Percentiles rank a stretch among this genome's conserved stretches.
These are phyloP conservation scores for Plasmodium fragile DNA, from an alignment of 169 alveolate genomes.

Conservation along the genomic window DNA sequence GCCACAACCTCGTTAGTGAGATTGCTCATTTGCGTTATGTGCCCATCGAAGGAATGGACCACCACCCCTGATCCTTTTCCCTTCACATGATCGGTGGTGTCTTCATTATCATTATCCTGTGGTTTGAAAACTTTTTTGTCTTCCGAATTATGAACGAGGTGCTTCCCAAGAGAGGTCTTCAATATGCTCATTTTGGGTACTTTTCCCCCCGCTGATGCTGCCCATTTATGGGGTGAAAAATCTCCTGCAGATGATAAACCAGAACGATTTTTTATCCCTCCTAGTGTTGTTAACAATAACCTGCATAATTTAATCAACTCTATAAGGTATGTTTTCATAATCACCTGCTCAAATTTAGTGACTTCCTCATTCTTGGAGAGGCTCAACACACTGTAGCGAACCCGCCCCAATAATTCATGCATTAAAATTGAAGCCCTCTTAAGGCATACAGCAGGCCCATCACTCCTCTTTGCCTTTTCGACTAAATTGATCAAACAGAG, in stretches of 20 bases:
- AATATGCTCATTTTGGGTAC: neutral
- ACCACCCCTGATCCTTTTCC: neutral
- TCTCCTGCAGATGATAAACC: neutral
- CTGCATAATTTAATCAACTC: constrained; percentile 24
- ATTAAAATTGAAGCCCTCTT: constrained; percentile 9
- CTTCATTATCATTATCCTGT: neutral
- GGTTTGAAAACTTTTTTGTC: neutral
- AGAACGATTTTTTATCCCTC: neutral
- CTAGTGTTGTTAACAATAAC: constrained; percentile 13
- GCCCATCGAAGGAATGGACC: neutral
- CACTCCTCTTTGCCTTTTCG: constrained; percentile 24
- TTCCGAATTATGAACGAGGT: neutral
- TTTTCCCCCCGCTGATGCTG: neutral
- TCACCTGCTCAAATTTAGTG: constrained; percentile 26
- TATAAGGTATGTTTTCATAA: constrained; percentile 41
- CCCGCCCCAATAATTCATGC: constrained; percentile 4
- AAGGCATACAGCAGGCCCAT: neutral
- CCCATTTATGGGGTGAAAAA: neutral
- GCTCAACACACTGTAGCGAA: constrained; percentile 5
- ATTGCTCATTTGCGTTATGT: neutral
- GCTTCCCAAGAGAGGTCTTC: neutral
- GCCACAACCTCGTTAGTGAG: neutral
- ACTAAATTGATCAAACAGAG: constrained; percentile 34
- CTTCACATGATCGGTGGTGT: neutral
- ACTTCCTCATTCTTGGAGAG: constrained; percentile 5